A percentile compares a stretch with the other conserved stretches of the same genome.
Conservation (phyloP, 495 filamentous ascomycete species). For the Annulohypoxylon maeteangense region DNA sequence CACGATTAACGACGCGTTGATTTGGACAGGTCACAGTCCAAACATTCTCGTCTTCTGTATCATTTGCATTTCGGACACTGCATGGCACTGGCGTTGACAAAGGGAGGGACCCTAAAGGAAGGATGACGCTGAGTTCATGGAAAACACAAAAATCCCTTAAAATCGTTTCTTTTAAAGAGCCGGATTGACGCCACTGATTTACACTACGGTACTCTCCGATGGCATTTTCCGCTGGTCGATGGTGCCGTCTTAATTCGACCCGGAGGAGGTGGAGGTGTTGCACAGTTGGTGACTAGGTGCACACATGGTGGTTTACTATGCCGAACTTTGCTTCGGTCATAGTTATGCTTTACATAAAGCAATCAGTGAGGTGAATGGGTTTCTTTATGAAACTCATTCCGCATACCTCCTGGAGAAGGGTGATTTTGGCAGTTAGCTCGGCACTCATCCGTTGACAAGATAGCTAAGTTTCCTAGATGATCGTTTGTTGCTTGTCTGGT, state of each 20-base stretch:
- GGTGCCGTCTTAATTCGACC: slow-evolving; percentile 60
- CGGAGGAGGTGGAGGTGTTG: slow-evolving; percentile 19
- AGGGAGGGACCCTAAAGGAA: slow-evolving; percentile 49
- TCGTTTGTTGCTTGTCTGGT: neutral
- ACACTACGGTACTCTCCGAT: slow-evolving; percentile 49
- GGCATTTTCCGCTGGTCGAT: slow-evolving; percentile 72
- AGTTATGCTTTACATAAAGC: slow-evolving; percentile 6
- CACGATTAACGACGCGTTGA: slow-evolving; percentile 18
- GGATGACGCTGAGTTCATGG: slow-evolving; percentile 36
- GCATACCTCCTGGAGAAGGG: neutral
- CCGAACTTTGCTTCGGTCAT: slow-evolving; percentile 13
- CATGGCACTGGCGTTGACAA: slow-evolving; percentile 68
- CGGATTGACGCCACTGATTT: slow-evolving; percentile 46
- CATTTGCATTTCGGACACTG: slow-evolving; percentile 52
- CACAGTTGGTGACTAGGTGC: slow-evolving; percentile 14
- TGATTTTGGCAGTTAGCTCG: slow-evolving; percentile 16
- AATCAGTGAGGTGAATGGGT: slow-evolving; percentile 11
- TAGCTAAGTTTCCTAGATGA: neutral
- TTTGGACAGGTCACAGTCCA: slow-evolving; percentile 19
- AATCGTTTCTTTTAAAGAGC: slow-evolving; percentile 24
- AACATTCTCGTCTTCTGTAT: slow-evolving; percentile 46
- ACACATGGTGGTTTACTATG: slow-evolving; percentile 30
- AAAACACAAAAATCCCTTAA: slow-evolving; percentile 28
- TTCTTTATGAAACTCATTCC: neutral
- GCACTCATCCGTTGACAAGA: slow-evolving; percentile 5